These are phyloP conservation scores for Stevia rebaudiana DNA, from an alignment of 140 eudicot species.

Conservation along the genomic window DNA sequence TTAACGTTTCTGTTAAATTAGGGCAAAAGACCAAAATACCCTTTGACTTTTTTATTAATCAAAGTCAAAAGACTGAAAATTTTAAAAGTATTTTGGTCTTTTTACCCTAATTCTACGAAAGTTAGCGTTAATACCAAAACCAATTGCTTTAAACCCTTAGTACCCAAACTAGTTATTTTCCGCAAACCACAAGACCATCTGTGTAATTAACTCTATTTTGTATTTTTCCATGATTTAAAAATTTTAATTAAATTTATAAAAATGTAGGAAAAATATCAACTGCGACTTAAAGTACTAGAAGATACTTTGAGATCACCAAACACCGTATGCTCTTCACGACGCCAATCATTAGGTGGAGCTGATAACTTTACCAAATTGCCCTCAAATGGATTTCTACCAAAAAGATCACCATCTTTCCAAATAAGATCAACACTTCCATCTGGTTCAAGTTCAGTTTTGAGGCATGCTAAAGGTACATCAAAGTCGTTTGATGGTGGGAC, in stretches of 20 bases:
- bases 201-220: too few relatives aligned
- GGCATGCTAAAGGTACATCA: constrained; percentile 92
- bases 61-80: too few relatives aligned
- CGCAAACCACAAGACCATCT: too few relatives aligned
- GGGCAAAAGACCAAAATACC: too few relatives aligned
- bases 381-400: constrained; percentile 81
- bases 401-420: constrained; percentile 80
- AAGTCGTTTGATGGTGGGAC: constrained; percentile 99
- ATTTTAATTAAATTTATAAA: neutral
- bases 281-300: constrained; percentile 78
- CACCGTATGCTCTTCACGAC: constrained; percentile 50
- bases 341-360: constrained; percentile 92
- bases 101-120: too few relatives aligned
- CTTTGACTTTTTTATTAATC: too few relatives aligned
- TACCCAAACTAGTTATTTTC: too few relatives aligned
- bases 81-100: too few relatives aligned
- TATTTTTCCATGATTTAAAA: constrained; percentile 5
- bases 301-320: constrained; percentile 72
- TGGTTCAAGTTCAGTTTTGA: constrained; percentile 65
- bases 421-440: constrained; percentile 66
- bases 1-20: too few relatives aligned
- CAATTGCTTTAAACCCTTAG: too few relatives aligned
- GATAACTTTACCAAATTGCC: constrained; percentile 74
- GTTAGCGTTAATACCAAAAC: too few relatives aligned
- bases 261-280: constrained; percentile 74